A percentile compares a stretch with the other conserved stretches of the same genome.
These are phyloP conservation scores for Geotrichum europaeum DNA, from an alignment of 1,139 yeast genomes.

Conservation along the genomic window DNA sequence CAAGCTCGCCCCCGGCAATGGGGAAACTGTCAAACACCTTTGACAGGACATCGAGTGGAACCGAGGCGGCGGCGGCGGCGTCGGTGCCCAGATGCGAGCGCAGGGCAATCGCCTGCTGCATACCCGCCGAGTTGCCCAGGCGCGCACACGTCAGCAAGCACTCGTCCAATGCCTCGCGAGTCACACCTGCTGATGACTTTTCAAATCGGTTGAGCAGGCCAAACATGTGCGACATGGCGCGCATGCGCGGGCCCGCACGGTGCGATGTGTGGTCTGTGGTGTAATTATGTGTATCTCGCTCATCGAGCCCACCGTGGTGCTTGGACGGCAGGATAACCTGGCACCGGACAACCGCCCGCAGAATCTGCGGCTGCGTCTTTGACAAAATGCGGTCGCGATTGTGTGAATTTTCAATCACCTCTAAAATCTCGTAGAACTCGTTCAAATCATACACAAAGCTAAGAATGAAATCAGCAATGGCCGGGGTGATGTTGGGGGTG, in stretches of 20 bases:
- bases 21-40: slow-evolving; percentile 12
- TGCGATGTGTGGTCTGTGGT: slow-evolving; percentile 2
- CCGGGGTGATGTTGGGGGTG: slow-evolving; percentile 18
- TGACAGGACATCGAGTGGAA: slow-evolving; percentile 3
- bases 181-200: slow-evolving; percentile 24
- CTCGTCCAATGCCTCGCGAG: slow-evolving; percentile 27
- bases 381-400: slow-evolving; percentile 24
- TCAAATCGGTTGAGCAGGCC: slow-evolving; percentile 30
- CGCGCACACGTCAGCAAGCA: slow-evolving; percentile 28
- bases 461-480: slow-evolving; percentile 25
- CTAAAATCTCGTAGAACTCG: slow-evolving; percentile 30
- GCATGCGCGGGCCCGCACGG: slow-evolving; percentile 16
- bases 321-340: background rate
- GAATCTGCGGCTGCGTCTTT: slow-evolving; percentile 28
- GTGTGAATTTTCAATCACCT: slow-evolving; percentile 24
- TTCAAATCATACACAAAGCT: slow-evolving; percentile 25
- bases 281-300: background rate
- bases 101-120: slow-evolving; percentile 28
- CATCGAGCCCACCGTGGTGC: background rate
- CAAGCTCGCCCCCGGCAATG: slow-evolving; percentile 19
- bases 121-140: slow-evolving; percentile 31
- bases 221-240: slow-evolving; percentile 32
- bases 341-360: slow-evolving; percentile 26
- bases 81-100: slow-evolving; percentile 21
- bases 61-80: background rate